These are phyloP conservation scores for Bruguiera sexangula DNA, from an alignment of 345 rosid genomes.

Conservation along the genomic window DNA sequence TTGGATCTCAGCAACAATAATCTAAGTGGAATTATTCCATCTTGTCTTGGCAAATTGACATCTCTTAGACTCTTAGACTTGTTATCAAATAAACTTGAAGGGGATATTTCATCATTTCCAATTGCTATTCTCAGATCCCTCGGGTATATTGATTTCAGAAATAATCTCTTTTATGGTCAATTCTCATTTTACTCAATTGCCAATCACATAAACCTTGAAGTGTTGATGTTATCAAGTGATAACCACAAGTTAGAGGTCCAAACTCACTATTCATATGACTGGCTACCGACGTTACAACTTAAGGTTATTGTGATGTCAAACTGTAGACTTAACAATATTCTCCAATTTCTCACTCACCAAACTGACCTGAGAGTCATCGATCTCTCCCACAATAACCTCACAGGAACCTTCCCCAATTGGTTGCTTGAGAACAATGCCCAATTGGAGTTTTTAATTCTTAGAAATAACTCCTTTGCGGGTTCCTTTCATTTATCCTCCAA, in stretches of 20 bases:
- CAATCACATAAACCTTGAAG: not conserved
- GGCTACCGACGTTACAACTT: not conserved
- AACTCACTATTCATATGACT: not conserved
- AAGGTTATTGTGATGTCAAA: not conserved
- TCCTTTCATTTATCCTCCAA: too few species aligned
- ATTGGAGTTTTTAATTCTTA: not conserved
- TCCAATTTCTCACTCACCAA: not conserved
- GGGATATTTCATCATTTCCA: not conserved
- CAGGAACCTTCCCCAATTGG: too few species aligned
- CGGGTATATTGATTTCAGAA: not conserved
- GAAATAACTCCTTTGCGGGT: too few species aligned
- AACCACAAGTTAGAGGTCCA: not conserved
- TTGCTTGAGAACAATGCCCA: too few species aligned
- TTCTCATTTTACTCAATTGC: not conserved
- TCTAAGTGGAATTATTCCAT: too few species aligned
- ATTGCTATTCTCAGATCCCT: not conserved
- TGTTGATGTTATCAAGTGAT: too few species aligned
- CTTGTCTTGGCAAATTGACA: not conserved
- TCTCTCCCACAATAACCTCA: too few species aligned
- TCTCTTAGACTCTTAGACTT: not conserved
- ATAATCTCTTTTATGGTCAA: not conserved
- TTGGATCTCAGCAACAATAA: too few species aligned
- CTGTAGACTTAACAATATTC: not conserved
- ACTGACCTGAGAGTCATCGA: too few species aligned
- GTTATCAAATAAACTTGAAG: not conserved